Evolutionary conservation across 2,329 filamentous ascomycete genomes (phyloP).

Genomic region (Phoma sp.): DNA sequence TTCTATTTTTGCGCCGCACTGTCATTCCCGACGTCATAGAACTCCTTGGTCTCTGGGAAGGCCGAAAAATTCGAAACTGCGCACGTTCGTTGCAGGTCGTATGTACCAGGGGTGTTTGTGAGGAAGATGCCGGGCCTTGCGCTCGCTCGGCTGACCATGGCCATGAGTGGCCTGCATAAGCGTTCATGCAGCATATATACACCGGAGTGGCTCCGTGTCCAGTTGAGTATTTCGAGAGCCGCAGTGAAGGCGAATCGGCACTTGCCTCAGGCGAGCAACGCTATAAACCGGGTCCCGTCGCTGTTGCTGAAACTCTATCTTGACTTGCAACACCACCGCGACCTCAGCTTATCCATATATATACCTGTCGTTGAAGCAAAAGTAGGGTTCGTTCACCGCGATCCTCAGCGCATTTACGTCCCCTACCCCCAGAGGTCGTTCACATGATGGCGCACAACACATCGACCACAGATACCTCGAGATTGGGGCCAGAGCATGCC

Average conservation of each 20-base stretch:
- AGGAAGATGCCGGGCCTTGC: background rate
- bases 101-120: background rate
- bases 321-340: conserved; percentile 1
- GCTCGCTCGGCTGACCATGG: background rate
- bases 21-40: background rate
- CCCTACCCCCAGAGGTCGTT: background rate
- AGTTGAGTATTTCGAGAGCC: background rate
- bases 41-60: background rate
- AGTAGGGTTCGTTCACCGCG: background rate
- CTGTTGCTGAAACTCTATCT: conserved; percentile 1
- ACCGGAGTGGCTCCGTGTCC: conserved; percentile 2
- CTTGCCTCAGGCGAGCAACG: background rate
- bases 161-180: conserved; percentile 4
- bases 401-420: background rate
- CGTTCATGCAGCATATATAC: conserved; percentile 3
- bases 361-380: background rate
- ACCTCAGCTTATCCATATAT: background rate
- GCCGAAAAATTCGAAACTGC: background rate
- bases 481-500: background rate
- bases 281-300: conserved; percentile 4
- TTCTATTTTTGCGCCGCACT: background rate
- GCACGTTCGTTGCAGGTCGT: background rate
- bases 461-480: background rate
- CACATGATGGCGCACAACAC: conserved; percentile 1
- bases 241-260: conserved; percentile 1